Evolutionary conservation across 768 basidiomycete species (phyloP), one percentile per base, ranked within the genome.

Genomic region (Leccinum disarticulatum): DNA sequence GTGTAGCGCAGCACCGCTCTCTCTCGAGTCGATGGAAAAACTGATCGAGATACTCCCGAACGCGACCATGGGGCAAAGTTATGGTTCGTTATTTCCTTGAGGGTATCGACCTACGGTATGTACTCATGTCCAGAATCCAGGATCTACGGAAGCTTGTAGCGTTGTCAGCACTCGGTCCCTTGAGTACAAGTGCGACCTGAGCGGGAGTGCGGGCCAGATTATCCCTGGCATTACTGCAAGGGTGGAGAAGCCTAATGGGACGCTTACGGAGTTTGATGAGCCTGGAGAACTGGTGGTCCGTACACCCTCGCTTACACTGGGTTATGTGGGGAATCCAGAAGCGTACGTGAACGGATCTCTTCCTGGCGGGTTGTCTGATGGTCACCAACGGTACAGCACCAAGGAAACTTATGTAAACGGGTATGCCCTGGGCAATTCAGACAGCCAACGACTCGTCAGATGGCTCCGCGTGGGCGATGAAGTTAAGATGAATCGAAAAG

Each of bases 401-500:
- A 80, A 80, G 52, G 85, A 87, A 65, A 84, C 87, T 2, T 88
- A 88, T 65, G 69, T 82, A 6, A 75, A 86, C 61, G 86, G 76
- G 69, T 62, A 59, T 31, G 1, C 22, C 1, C 22, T 11, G 55
- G 13, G 17, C 9, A 10, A 31, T 31, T 9, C 48, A 35, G 49
- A 49, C 41, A 28, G 51, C 47, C 54, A 48, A 68, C 22, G 5
- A 33, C 49, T 10, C 3, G 31, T 14, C 58, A 83, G 83, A 28
- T 86, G 87, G 87, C 81, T 88, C 27, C 81, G 80, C 35, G 89
- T 87, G 0, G 88, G 87, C 1, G 88, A 90, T 66, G 87, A 89
- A 69, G 88, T 90, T 41, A 76, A 74, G 63, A 79, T 90, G 66
- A 82, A 88, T 61, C 80, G 75, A 61, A 77, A 83, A 54, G 78